Conservation (phyloP, 805 yeast species). For the Wickerhamomyces tratensis region DNA sequence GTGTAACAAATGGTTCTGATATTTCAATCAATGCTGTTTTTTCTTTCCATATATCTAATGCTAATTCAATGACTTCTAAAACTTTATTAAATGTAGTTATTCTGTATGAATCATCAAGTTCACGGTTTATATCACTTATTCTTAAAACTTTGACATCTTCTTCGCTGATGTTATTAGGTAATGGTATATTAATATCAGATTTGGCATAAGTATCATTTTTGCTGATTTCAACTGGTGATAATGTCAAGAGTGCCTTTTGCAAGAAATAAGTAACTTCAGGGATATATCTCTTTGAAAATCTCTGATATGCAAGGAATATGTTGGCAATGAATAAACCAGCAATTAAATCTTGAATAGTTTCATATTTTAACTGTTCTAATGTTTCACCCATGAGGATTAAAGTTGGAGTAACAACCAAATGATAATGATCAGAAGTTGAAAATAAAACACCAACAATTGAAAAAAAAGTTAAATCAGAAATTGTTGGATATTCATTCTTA, state of each 20-base stretch:
- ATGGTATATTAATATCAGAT: slow-evolving; percentile 13
- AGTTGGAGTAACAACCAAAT: slow-evolving; percentile 81
- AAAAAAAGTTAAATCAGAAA: slow-evolving; percentile 58
- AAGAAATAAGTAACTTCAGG: slow-evolving; percentile 69
- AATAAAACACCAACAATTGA: slow-evolving; percentile 66
- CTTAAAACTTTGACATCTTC: slow-evolving; percentile 5
- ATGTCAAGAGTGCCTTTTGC: slow-evolving; percentile 38
- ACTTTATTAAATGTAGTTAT: slow-evolving; percentile 18
- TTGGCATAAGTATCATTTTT: slow-evolving; percentile 3
- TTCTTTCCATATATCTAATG: slow-evolving; percentile 48
- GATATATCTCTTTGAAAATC: slow-evolving; percentile 65
- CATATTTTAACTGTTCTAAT: slow-evolving; percentile 40
- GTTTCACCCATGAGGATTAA: slow-evolving; percentile 63
- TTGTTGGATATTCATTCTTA: slow-evolving; percentile 25
- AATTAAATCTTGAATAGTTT: slow-evolving; percentile 32
- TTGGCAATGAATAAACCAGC: slow-evolving; percentile 63
- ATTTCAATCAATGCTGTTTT: slow-evolving; percentile 54
- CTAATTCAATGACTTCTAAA: slow-evolving; percentile 20
- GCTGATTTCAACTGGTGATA: slow-evolving; percentile 26
- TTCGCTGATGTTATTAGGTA: slow-evolving; percentile 7
- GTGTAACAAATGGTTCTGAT: slow-evolving; percentile 35
- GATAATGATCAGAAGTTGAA: slow-evolving; percentile 95
- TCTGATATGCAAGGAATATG: slow-evolving; percentile 60
- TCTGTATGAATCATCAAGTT: slow-evolving; percentile 20
- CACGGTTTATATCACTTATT: slow-evolving; percentile 13